Base-by-base conservation (phyloP, 176 grass and related monocot species). In the Themeda triandra region DNA sequence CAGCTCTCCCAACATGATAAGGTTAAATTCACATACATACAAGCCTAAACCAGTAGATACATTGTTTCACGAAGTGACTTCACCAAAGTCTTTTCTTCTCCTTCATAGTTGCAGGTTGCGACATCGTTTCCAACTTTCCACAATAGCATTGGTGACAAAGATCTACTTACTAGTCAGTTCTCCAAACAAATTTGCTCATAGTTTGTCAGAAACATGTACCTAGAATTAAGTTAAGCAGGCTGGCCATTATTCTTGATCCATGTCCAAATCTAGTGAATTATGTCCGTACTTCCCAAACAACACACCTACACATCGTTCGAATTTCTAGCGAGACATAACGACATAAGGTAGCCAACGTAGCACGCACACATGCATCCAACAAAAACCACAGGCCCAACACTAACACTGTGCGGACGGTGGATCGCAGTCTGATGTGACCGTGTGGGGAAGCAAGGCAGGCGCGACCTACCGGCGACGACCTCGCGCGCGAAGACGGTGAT, bases 401-500 rank as follows among this genome's bases (percentile, higher is more conserved):
- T 11, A 10, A 51, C 29, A 24, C 44, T 51, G 13, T 7, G 19
- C 63, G 63, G 17, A 31, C 27, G 14, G 30, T 7, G 44, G 80
- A 66, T 33, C 54, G 13, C 6, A 29, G 58, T 21, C 66, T 73
- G 80, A 66, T n/a, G n/a, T n/a, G n/a, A n/a, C n/a, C n/a, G n/a
- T n/a, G n/a, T n/a, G n/a, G n/a, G n/a, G n/a, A n/a, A n/a, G n/a
- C n/a, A n/a, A n/a, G n/a, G n/a, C 46, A 73, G 45, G 58, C 21
- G 68, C 10, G 54, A 82, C 56, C 82, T 80, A 93, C 96, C 91
- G 35, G 80, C 91, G 63, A 95, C 93, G 71, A 95, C 89, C 87
- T 98, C 96, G 21, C 96, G 92, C 40, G 83, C 93, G 82, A 95
- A 98, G 28, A 98, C 93, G 77, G 91, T 82, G 93, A 98, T 95